A percentile compares a stretch with the other conserved stretches of the same genome.
Conservation (phyloP, 2,329 filamentous ascomycete genomes). For the Coniochaeta sp. region DNA sequence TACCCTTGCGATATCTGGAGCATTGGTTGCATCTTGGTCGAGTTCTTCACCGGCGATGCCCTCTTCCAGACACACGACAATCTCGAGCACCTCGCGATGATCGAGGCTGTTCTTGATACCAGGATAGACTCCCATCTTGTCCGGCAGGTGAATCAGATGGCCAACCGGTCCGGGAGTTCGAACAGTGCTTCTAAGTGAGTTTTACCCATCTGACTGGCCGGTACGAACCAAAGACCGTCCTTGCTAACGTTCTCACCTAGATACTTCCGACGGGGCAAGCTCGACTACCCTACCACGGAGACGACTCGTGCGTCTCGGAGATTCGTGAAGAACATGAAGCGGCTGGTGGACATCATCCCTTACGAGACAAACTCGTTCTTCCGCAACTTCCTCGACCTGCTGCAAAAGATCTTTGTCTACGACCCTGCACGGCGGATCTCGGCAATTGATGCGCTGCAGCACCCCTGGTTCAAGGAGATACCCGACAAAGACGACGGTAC, state of each 20-base stretch:
- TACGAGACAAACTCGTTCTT: slow-evolving; percentile 47
- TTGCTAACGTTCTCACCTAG: slow-evolving; percentile 32
- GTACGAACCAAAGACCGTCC: no score
- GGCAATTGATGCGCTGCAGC: slow-evolving; percentile 57
- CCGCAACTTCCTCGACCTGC: slow-evolving; percentile 55
- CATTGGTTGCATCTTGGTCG: slow-evolving; percentile 65
- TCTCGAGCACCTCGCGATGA: slow-evolving; percentile 66
- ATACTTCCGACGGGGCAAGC: slow-evolving; percentile 58
- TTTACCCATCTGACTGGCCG: no score
- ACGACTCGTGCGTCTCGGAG: slow-evolving; percentile 58
- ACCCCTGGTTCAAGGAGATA: slow-evolving; percentile 61
- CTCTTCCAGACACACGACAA: slow-evolving; percentile 69
- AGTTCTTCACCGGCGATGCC: slow-evolving; percentile 66
- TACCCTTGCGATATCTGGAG: slow-evolving; percentile 70
- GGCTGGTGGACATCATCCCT: slow-evolving; percentile 58
- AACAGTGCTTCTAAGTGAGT: slow-evolving; percentile 59
- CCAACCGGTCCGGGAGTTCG: slow-evolving; percentile 40
- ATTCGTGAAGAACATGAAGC: slow-evolving; percentile 69
- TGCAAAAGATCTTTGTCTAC: slow-evolving; percentile 63
- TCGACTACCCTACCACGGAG: slow-evolving; percentile 58
- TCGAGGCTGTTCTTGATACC: slow-evolving; percentile 59
- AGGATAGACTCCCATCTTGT: slow-evolving; percentile 54
- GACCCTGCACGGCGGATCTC: slow-evolving; percentile 59
- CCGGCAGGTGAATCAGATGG: slow-evolving; percentile 47
- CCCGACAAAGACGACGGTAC: slow-evolving; percentile 60